A percentile compares a stretch with the other conserved stretches of the same genome.
These are phyloP conservation scores for Leucosporidium creatinivorum DNA, from an alignment of 768 basidiomycete species.

Conservation along the genomic window DNA sequence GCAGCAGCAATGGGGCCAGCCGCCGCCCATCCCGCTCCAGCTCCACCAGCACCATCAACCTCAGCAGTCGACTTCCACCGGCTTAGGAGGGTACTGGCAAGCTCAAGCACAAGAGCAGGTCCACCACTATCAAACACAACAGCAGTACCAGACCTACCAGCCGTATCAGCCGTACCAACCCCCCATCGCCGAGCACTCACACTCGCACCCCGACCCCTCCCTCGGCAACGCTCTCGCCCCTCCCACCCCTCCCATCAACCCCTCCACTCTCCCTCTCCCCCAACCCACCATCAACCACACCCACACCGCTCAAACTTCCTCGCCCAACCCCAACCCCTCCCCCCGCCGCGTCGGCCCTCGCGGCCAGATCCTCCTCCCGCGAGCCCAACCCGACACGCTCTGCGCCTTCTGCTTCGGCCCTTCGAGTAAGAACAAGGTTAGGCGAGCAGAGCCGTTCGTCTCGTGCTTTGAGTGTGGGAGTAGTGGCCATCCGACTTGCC, in stretches of 20 bases:
- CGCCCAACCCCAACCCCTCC: background rate
- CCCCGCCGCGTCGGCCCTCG: background rate
- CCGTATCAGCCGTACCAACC: background rate
- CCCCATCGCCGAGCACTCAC: background rate
- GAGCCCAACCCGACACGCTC: constrained; percentile 50
- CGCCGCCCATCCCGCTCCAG: too few relatives aligned
- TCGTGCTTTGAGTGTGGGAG: constrained; percentile 75
- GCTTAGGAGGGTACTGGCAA: too few relatives aligned
- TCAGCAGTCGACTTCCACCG: too few relatives aligned
- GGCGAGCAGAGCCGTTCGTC: constrained; percentile 60
- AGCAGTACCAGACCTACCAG: background rate
- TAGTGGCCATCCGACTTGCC: constrained; percentile 83
- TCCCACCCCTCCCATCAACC: background rate
- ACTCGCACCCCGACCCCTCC: constrained; percentile 4
- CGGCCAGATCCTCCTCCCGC: background rate
- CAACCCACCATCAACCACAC: constrained; percentile 32
- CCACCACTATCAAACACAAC: background rate
- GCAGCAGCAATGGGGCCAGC: too few relatives aligned
- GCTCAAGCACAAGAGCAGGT: too few relatives aligned
- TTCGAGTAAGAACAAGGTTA: constrained; percentile 53
- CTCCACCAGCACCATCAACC: too few relatives aligned
- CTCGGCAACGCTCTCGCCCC: background rate
- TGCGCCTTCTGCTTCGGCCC: constrained; percentile 75
- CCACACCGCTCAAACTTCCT: too few relatives aligned
- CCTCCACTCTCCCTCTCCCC: background rate